These are phyloP conservation scores for Podaxis sp. DNA, from an alignment of 768 basidiomycete species.

Conservation along the genomic window DNA sequence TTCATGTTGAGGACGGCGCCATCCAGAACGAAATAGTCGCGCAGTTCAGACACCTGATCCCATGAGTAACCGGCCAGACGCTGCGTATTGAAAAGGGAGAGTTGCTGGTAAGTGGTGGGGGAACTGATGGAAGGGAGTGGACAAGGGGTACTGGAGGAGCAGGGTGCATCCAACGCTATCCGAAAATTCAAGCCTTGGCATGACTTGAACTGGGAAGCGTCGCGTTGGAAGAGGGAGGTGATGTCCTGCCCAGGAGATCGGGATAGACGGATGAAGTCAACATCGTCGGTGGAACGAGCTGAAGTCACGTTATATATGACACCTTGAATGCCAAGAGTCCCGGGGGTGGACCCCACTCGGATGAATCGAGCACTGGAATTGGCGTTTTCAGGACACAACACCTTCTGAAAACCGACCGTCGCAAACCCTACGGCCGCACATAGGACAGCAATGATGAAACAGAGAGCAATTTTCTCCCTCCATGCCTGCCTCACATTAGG, in stretches of 20 bases:
- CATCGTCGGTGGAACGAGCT: conserved; percentile 46
- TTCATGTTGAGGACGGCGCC: conserved; percentile 92
- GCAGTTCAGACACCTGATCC: conserved; percentile 75
- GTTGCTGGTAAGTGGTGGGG: conserved; percentile 53
- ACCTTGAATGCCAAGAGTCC: conserved; percentile 78
- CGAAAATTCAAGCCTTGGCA: conserved; percentile 66
- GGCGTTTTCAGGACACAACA: conserved; percentile 74
- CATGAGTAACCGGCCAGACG: conserved; percentile 86
- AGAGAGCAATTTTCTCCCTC: conserved; percentile 96
- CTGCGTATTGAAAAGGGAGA: conserved; percentile 65
- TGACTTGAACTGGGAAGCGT: conserved; percentile 57
- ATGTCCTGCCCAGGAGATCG: conserved; percentile 81
- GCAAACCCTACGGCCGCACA: conserved; percentile 85
- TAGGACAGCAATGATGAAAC: conserved; percentile 78
- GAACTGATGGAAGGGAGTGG: conserved; percentile 61
- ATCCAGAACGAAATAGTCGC: conserved; percentile 85
- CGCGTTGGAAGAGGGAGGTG: conserved; percentile 79
- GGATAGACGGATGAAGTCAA: conserved; percentile 60
- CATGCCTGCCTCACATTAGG: conserved; percentile 82
- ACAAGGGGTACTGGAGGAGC: conserved; percentile 59
- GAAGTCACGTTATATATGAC: conserved; percentile 70
- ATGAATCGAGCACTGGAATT: conserved; percentile 46
- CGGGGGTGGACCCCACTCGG: conserved; percentile 53
- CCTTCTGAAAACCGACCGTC: conserved; percentile 92
- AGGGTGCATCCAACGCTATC: conserved; percentile 76